These are phyloP conservation scores for Lentinus brumalis DNA, from an alignment of 768 basidiomycete species.

Conservation along the genomic window DNA sequence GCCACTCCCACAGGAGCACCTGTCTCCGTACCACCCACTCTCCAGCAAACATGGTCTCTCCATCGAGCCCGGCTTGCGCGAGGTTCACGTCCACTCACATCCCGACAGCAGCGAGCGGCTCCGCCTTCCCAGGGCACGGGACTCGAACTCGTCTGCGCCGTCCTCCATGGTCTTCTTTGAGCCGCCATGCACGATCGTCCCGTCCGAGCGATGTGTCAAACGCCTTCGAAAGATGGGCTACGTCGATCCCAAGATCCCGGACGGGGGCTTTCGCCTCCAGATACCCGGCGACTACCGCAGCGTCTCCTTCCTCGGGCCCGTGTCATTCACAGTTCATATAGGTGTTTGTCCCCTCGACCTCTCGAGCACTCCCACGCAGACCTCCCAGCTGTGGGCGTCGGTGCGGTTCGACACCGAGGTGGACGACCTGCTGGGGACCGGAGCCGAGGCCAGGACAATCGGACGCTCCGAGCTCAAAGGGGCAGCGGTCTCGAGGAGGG, in stretches of 20 bases:
- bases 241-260: not conserved
- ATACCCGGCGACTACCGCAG: conserved; percentile 3
- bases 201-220: not conserved
- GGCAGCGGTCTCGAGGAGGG: not conserved
- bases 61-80: not conserved
- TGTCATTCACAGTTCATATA: conserved; percentile 14
- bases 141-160: not conserved
- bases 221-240: conserved; percentile 5
- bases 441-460: not conserved
- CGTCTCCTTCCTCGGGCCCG: conserved; percentile 8
- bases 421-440: not conserved
- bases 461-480: not conserved
- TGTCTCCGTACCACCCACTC: not conserved
- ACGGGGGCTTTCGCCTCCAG: conserved; percentile 7
- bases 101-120: not conserved
- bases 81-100: not conserved
- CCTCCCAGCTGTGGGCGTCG: conserved; percentile 12
- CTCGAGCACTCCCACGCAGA: not conserved
- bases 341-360: conserved; percentile 9
- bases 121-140: not conserved
- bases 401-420: conserved; percentile 10
- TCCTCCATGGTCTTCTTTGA: conserved; percentile 17
- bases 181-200: conserved; percentile 11
- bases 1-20: not conserved
- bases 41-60: not conserved